Base-by-base conservation (phyloP, 106 monocot genomes). In the Phalaenopsis aphrodite region DNA sequence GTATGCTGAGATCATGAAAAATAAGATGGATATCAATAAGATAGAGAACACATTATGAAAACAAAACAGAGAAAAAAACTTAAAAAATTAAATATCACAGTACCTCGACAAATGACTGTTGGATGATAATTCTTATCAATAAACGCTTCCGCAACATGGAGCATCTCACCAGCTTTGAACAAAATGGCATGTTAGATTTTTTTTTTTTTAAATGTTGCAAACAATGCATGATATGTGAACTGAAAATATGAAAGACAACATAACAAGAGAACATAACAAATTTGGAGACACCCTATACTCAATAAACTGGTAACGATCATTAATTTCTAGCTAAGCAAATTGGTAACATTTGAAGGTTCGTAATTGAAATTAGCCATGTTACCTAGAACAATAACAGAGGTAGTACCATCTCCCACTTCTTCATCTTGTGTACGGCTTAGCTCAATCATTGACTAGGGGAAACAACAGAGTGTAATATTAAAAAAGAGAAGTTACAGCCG, bases 61-160 rank as follows among this genome's bases (percentile, higher is more conserved):
- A 69, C 38, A 39, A 39, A 36, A 19, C 3, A 39, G 14, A 14
- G 38, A 38, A 4, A 39, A 39, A 39, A 0, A 36, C 23, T 69
- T 39, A 39, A 69, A 8, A 36, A 39, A 24, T 10, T 69, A 10
- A 12, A 41, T 79, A 30, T 84, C 15, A 76, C 47, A 81, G 78
- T 89, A 99, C 98, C 94, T 88, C 94, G 86, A 71, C 98, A 94
- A 77, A 99, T 93, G 48, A 99, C 92, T 78, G 98, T 92, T 47
- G 98, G 94, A 78, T 99, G 98, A 80, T 85, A 99, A 56, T 83
- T 90, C 78, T 91, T 94, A 76, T 99, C 89, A 85, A 94, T 99
- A 73, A 99, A 99, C 19, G 92, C 87, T 80, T 92, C 88, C 5
- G 89, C 98, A 83, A 99, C 98, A 87, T 99, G 98, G 67, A 99